Base-by-base conservation (phyloP, 306 rosid species). In the Malus fusca region DNA sequence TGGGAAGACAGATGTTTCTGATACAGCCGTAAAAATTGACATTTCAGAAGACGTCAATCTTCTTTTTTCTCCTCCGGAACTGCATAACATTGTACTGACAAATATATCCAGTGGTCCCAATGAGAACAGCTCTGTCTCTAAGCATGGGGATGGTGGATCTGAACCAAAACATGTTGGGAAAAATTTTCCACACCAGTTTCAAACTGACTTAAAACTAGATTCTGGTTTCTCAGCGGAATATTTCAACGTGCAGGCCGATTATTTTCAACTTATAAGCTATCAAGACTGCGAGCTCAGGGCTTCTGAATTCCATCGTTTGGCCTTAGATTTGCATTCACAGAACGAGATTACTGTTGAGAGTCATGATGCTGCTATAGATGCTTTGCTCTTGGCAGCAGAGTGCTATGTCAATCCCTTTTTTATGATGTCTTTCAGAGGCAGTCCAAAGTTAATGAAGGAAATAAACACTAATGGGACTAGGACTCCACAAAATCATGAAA, bases 321-420 rank as follows among this genome's bases (percentile, higher is more conserved):
- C 98, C 73, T 79, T 83, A 72, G 98, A 93, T 82, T 87, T 91
- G 66, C 96, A 90, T 80, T 88, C 96, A 71, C 92, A 87, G 74
- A 87, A 75, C 69, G 91, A 90, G 33, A 63, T 88, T 77, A 82
- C 87, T 46, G 78, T 76, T 81, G 98, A 91, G 88, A 87, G 96
- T 83, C 98, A 91, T 80, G 92, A 93, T 82, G 97, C 97, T 78
- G 93, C 96, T 58, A 82, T 93, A 77, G 97, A 91, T 88, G 96
- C 98, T 80, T 81, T 93, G 87, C 87, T 93, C 70, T 83, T 93
- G 83, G 96, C 97, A 22, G 97, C 98, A 66, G 98, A 93, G 83
- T 93, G 98, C 82, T 87, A 91, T 81, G 92, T 93, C 66, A 93
- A 93, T 84, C 98, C 98, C 21, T 90, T 80, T 88, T 91, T 91